phyloP scores from a whole-genome alignment of 306 rosid species.

The Trifolium pratense region DNA sequence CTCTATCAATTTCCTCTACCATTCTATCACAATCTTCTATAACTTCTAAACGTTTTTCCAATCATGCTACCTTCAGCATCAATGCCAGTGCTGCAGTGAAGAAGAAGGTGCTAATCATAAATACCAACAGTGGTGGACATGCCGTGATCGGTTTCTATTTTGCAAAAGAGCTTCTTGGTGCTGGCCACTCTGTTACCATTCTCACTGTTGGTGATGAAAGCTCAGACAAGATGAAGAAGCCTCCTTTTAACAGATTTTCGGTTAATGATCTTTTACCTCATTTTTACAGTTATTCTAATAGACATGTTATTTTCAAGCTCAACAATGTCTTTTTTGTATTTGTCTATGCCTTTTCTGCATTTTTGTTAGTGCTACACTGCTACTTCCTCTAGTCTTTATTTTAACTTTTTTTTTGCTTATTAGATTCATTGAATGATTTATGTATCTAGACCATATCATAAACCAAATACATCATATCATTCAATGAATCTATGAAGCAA shows the following conservation, averaged over 20 bases:
- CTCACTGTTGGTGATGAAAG: conserved; percentile 86
- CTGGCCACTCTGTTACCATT: conserved; percentile 76
- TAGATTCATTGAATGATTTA: no score
- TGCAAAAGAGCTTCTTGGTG: conserved; percentile 80
- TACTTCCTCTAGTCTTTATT: no score
- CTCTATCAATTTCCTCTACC: conserved; percentile 59
- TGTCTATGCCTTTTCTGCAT: background rate
- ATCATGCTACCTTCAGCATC: conserved; percentile 47
- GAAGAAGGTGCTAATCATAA: conserved; percentile 80
- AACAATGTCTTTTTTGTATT: background rate
- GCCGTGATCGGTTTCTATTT: conserved; percentile 90
- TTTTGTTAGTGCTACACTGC: background rate
- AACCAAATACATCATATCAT: no score
- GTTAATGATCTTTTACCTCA: conserved; percentile 44
- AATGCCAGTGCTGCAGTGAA: conserved; percentile 61
- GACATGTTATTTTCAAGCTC: background rate
- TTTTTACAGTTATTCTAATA: background rate
- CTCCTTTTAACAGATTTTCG: conserved; percentile 88
- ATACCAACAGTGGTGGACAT: conserved; percentile 88
- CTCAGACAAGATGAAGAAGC: conserved; percentile 91
- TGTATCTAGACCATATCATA: no score
- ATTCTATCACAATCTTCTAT: conserved; percentile 41
- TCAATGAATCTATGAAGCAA: no score
- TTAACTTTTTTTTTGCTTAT: no score
- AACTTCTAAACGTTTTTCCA: conserved; percentile 43